Percentiles rank a stretch among this genome's conserved stretches.
Evolutionary conservation across 495 filamentous ascomycete species (phyloP).

Genomic region (Peziza echinospora): DNA sequence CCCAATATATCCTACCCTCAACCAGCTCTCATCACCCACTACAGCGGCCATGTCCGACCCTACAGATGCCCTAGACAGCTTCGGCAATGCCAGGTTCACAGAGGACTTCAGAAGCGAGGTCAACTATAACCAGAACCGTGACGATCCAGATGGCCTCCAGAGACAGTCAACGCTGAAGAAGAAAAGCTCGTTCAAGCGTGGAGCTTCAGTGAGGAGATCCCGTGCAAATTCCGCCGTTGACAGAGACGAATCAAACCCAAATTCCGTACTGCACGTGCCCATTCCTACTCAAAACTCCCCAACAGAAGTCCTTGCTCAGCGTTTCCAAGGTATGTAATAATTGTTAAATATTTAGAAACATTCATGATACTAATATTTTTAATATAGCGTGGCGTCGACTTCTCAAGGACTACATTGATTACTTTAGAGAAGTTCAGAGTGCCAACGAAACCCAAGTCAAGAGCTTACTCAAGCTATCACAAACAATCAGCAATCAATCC

Average conservation of each 20-base stretch:
- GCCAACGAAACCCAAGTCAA: constrained; percentile 78
- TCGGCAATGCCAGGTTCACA: constrained; percentile 4
- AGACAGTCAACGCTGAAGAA: constrained; percentile 49
- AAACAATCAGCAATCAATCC: constrained; percentile 58
- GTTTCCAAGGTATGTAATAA: constrained; percentile 82
- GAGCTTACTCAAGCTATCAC: constrained; percentile 58
- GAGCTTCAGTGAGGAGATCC: constrained; percentile 54
- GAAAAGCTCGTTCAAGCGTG: constrained; percentile 52
- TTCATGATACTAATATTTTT: not conserved
- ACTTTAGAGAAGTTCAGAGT: constrained; percentile 79
- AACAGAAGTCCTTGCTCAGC: constrained; percentile 69
- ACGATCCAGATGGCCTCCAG: constrained; percentile 2
- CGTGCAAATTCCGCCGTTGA: constrained; percentile 33
- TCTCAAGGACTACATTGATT: constrained; percentile 81
- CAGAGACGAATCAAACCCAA: constrained; percentile 44
- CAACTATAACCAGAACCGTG: not conserved
- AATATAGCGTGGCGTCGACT: constrained; percentile 74
- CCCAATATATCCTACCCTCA: too few species aligned
- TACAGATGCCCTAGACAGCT: too few species aligned
- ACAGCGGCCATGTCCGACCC: too few species aligned
- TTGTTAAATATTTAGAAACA: too few species aligned
- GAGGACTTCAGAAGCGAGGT: constrained; percentile 7
- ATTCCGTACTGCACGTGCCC: constrained; percentile 71
- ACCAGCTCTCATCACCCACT: too few species aligned
- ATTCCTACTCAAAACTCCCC: constrained; percentile 72